phyloP scores from a whole-genome alignment of 2,329 filamentous ascomycete species.

The Microdochium nivale region DNA sequence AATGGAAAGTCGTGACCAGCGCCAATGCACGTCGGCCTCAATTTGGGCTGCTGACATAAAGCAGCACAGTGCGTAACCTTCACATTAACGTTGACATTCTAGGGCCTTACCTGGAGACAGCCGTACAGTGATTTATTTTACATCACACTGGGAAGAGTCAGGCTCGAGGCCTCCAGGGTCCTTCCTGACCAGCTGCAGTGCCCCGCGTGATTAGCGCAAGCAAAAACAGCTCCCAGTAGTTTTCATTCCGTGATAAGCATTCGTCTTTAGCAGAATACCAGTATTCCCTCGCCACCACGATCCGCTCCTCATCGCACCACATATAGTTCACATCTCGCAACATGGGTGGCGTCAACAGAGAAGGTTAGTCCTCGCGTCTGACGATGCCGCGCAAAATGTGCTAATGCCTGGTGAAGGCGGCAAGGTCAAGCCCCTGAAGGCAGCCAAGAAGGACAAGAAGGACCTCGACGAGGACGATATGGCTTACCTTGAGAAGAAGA shows the following conservation, averaged over 20 bases:
- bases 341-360: slow-evolving; percentile 61
- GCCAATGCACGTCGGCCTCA: no score
- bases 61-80: no score
- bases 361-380: slow-evolving; percentile 36
- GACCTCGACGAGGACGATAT: slow-evolving; percentile 83
- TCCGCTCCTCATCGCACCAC: background rate
- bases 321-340: slow-evolving; percentile 9
- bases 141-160: no score
- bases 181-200: background rate
- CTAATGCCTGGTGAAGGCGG: slow-evolving; percentile 44
- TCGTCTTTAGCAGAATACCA: background rate
- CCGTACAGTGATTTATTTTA: no score
- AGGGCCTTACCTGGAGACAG: no score
- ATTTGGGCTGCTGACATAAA: no score
- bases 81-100: no score
- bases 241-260: background rate
- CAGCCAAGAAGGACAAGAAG: slow-evolving; percentile 74
- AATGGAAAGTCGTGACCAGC: no score
- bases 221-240: background rate
- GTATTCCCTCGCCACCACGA: background rate
- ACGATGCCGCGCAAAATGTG: background rate
- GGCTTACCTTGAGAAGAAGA: slow-evolving; percentile 77
- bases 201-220: background rate
- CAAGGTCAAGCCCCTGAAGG: slow-evolving; percentile 81
- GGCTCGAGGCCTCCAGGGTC: background rate